A percentile compares a stretch with the other conserved stretches of the same genome.
These are phyloP conservation scores for Sextonia rubra DNA, from an alignment of 164 flowering plant species.

Conservation along the genomic window DNA sequence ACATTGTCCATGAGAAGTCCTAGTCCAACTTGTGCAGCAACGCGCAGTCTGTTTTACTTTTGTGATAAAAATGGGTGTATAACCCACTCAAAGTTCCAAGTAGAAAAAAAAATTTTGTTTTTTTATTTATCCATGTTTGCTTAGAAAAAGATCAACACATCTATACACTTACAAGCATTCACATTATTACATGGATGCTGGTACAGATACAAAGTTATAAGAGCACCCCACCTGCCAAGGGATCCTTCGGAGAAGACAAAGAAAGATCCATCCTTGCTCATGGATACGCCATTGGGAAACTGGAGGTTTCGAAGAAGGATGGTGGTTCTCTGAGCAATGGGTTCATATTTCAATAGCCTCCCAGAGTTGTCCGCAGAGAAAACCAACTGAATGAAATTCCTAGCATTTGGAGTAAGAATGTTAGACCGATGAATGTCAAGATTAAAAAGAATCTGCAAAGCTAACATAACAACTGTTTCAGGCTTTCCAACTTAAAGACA, in stretches of 20 bases:
- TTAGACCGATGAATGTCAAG: neutral
- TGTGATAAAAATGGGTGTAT: too few relatives aligned
- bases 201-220: neutral
- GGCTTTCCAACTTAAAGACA: neutral
- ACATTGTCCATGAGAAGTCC: too few relatives aligned
- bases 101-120: too few relatives aligned
- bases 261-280: slow-evolving; percentile 80
- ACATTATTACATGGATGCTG: too few relatives aligned
- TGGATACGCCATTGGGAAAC: slow-evolving; percentile 77
- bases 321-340: slow-evolving; percentile 55
- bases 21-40: too few relatives aligned
- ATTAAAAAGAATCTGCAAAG: neutral
- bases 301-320: slow-evolving; percentile 59
- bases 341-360: slow-evolving; percentile 75
- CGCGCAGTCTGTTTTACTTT: too few relatives aligned
- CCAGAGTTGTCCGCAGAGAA: slow-evolving; percentile 73
- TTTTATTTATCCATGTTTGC: too few relatives aligned
- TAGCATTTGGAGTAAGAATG: slow-evolving; percentile 15
- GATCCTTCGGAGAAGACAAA: slow-evolving; percentile 66
- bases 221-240: slow-evolving; percentile 43
- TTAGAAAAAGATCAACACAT: neutral
- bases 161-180: neutral
- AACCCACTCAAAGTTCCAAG: neutral
- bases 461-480: too few relatives aligned
- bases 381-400: slow-evolving; percentile 81